Evolutionary conservation across 345 rosid genomes (phyloP).

Genomic region (Salix viminalis): DNA sequence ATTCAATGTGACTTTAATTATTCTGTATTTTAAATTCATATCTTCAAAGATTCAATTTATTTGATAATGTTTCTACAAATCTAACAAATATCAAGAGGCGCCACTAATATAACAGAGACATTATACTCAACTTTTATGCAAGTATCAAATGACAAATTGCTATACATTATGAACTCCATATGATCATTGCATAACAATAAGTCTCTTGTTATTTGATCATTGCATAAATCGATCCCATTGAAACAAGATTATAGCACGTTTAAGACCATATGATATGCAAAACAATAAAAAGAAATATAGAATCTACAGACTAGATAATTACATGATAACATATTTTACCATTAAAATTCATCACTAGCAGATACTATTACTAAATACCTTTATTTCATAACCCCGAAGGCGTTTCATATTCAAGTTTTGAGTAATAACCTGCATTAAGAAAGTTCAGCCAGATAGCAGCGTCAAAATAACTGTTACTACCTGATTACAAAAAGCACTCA

Average conservation of each 20-base stretch:
- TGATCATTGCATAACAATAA: no score
- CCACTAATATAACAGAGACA: background rate
- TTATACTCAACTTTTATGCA: background rate
- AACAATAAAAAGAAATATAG: background rate
- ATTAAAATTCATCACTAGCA: background rate
- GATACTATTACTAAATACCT: conserved; percentile 40
- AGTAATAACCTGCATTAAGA: conserved; percentile 56
- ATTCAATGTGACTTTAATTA: background rate
- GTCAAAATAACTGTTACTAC: background rate
- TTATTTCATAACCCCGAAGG: conserved; percentile 79
- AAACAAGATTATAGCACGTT: no score
- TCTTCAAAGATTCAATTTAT: background rate
- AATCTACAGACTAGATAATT: background rate
- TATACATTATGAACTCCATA: no score
- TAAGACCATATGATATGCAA: background rate
- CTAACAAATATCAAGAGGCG: background rate
- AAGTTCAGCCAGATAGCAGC: conserved; percentile 19
- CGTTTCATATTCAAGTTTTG: conserved; percentile 88
- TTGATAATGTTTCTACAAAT: background rate
- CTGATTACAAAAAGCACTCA: background rate
- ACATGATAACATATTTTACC: background rate
- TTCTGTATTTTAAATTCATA: background rate
- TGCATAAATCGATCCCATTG: no score
- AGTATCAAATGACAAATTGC: background rate
- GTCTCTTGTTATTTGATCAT: no score